Evolutionary conservation across 164 flowering plant genomes (phyloP).

Genomic region (Dillenia suffruticosa): DNA sequence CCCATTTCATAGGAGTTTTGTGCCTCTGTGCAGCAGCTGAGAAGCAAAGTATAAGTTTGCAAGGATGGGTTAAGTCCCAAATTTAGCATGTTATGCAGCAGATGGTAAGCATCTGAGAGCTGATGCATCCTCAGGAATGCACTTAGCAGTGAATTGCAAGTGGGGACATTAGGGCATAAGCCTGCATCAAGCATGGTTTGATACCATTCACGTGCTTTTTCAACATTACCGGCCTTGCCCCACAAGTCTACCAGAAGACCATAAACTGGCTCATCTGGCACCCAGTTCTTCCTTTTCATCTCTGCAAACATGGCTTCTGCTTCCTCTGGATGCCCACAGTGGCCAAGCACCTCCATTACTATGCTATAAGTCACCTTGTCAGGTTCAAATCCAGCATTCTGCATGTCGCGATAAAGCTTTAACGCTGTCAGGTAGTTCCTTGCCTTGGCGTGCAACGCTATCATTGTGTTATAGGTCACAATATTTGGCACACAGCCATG

Average conservation of each 20-base stretch:
- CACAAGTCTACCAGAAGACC: conserved; percentile 95
- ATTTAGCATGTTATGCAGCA: conserved; percentile 68
- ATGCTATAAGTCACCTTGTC: conserved; percentile 95
- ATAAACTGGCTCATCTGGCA: conserved; percentile 94
- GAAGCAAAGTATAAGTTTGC: conserved; percentile 88
- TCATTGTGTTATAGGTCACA: conserved; percentile 94
- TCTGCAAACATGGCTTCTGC: conserved; percentile 79
- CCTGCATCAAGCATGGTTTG: conserved; percentile 85
- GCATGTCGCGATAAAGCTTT: conserved; percentile 80
- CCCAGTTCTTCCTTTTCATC: conserved; percentile 72
- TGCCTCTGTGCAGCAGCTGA: conserved; percentile 87
- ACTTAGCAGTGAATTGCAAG: conserved; percentile 90
- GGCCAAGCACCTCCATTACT: conserved; percentile 98
- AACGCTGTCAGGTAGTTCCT: conserved; percentile 74
- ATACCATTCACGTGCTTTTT: conserved; percentile 87
- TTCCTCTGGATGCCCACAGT: conserved; percentile 86
- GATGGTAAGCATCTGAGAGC: conserved; percentile 62
- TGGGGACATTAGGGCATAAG: conserved; percentile 85
- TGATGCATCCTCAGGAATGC: conserved; percentile 76
- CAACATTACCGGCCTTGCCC: conserved; percentile 87
- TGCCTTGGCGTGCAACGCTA: conserved; percentile 89
- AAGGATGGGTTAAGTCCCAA: conserved; percentile 73
- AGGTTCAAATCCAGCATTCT: conserved; percentile 80
- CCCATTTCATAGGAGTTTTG: conserved; percentile 53
- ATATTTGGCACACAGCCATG: conserved; percentile 83